Evolutionary conservation across 179 eudicot species (phyloP).

Genomic region (Sideroxylon spinosum): DNA sequence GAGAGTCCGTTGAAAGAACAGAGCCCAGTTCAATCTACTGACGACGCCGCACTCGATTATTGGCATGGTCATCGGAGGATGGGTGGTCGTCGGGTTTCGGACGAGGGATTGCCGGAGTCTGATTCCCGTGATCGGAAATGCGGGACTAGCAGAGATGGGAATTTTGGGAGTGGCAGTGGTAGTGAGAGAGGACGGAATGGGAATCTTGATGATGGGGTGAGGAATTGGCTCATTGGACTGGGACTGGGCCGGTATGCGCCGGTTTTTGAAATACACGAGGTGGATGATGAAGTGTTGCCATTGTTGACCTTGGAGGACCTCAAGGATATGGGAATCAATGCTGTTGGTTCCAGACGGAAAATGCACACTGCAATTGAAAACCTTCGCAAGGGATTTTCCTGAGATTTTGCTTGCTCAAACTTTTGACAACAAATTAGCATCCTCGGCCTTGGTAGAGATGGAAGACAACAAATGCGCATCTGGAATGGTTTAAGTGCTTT

Average conservation of each 20-base stretch:
- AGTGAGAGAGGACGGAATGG: constrained; percentile 7
- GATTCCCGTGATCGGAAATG: not conserved
- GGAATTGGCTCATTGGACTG: constrained; percentile 52
- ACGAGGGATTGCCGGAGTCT: constrained; percentile 15
- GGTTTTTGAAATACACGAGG: constrained; percentile 63
- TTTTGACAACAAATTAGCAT: not conserved
- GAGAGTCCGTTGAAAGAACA: constrained; percentile 36
- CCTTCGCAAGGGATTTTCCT: constrained; percentile 32
- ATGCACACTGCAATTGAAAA: constrained; percentile 33
- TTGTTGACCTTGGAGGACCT: constrained; percentile 60
- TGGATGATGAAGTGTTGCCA: constrained; percentile 64
- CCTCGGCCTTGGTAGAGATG: constrained; percentile 11
- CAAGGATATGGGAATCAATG: constrained; percentile 67
- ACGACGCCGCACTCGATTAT: constrained; percentile 24
- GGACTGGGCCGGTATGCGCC: constrained; percentile 56
- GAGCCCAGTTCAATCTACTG: constrained; percentile 34
- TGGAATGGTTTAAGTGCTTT: constrained; percentile 21
- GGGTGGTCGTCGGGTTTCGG: constrained; percentile 9
- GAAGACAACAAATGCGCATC: not conserved
- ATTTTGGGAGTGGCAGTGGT: constrained; percentile 21
- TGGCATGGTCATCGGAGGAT: constrained; percentile 23
- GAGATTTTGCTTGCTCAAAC: constrained; percentile 1
- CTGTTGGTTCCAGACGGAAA: constrained; percentile 40
- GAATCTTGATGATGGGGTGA: constrained; percentile 32
- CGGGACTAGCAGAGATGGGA: constrained; percentile 22